These are phyloP conservation scores for Dryadomyces sulphureus DNA, from an alignment of 2,329 filamentous ascomycete genomes.

Conservation along the genomic window DNA sequence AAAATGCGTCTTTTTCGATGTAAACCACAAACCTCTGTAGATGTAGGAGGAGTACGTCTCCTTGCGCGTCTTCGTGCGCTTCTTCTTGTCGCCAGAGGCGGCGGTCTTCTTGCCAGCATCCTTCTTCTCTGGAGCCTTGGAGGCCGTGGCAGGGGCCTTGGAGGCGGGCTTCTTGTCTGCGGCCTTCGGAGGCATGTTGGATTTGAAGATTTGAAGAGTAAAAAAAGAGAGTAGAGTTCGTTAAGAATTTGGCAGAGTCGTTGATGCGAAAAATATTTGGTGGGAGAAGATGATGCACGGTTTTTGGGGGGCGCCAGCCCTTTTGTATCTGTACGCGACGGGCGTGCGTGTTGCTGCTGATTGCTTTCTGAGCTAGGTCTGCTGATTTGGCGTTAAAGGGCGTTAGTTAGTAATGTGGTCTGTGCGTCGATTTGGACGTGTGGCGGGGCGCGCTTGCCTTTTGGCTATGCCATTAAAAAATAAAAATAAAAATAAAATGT, in stretches of 20 bases:
- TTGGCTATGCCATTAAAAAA: background rate
- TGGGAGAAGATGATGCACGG: constrained; percentile 23
- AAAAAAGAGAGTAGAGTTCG: constrained; percentile 2
- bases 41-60: constrained; percentile 99
- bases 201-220: constrained; percentile 5
- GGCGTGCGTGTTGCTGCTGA: constrained; percentile 38
- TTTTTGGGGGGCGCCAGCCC: constrained; percentile 34
- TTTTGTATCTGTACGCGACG: constrained; percentile 48
- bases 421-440: constrained; percentile 4
- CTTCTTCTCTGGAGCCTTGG: constrained; percentile 81
- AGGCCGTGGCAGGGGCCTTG: constrained; percentile 74
- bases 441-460: background rate
- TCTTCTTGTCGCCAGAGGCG: constrained; percentile 97
- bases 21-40: constrained; percentile 71
- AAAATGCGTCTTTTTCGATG: background rate
- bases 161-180: constrained; percentile 98
- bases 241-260: constrained; percentile 6
- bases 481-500: background rate
- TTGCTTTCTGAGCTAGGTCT: constrained; percentile 20
- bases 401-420: constrained; percentile 4
- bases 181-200: constrained; percentile 92
- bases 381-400: constrained; percentile 11
- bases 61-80: constrained; percentile 99
- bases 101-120: constrained; percentile 99
- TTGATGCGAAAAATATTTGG: constrained; percentile 17